Evolutionary conservation across 257 asterid genomes (phyloP), one percentile per base, ranked within the genome.

Genomic region (Nyctanthes arbortristis): DNA sequence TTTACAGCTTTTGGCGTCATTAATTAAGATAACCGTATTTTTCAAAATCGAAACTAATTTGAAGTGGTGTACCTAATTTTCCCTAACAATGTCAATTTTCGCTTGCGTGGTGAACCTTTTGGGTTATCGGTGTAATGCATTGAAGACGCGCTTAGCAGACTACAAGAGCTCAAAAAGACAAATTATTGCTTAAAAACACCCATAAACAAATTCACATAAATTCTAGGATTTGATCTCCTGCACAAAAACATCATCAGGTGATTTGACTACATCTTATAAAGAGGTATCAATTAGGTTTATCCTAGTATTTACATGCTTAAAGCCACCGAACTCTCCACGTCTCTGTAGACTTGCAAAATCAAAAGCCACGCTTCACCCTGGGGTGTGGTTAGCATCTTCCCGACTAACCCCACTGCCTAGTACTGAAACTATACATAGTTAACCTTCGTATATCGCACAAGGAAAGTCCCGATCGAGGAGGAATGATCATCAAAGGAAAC

Each of bases 331-430:
- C 13, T n/a, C n/a, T n/a, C n/a, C n/a, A n/a, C n/a, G n/a, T n/a
- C n/a, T n/a, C n/a, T n/a, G n/a, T n/a, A n/a, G n/a, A 52, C 30
- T 52, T 47, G 57, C 28, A 47, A 47, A n/a, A 47, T 47, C 57
- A 47, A 12, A 47, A 47, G 27, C 57, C 57, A 47, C 57, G 6
- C 27, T 47, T 4, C 28, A n/a, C n/a, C n/a, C n/a, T n/a, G n/a
- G 56, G 11, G 27, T 5, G 24, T 45, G 11, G 56, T 47, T 18
- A 47, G 56, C 5, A 12, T 47, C 56, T 47, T 37, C 47, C 47
- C 2, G 47, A 37, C 47, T 37, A 37, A 37, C 11, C 12, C 11
- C 12, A 12, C 18, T 12, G 47, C 47, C 47, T 20, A 47, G 12
- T n/a, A 4, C 27, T n/a, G n/a, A n/a, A 47, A 47, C 57, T 27